phyloP scores from a whole-genome alignment of 2,329 filamentous ascomycete genomes.

The Xylaria sp. region DNA sequence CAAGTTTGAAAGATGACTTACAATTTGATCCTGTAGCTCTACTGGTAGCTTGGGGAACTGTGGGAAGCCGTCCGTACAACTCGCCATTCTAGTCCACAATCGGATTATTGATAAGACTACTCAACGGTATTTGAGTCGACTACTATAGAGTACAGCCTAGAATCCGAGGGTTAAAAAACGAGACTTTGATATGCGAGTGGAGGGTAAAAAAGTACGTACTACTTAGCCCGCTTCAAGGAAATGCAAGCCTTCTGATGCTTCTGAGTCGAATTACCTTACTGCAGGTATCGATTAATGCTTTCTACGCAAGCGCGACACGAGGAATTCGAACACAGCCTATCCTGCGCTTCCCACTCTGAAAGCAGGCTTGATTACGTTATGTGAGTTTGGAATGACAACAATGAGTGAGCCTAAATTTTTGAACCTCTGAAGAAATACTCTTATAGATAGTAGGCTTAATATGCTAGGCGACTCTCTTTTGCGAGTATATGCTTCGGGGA shows the following conservation, averaged over 20 bases:
- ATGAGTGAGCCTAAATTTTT: neutral
- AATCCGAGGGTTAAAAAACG: neutral
- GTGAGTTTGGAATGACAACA: neutral
- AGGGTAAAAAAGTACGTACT: neutral
- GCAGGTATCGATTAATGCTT: neutral
- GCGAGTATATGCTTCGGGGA: neutral
- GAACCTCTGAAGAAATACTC: neutral
- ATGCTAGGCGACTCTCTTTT: neutral
- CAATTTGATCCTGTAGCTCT: conserved; percentile 59
- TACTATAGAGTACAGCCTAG: neutral
- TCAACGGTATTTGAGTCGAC: neutral
- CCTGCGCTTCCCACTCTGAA: neutral
- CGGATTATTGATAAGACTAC: neutral
- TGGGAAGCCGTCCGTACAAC: conserved; percentile 38
- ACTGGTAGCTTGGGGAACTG: conserved; percentile 54
- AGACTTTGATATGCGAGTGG: neutral
- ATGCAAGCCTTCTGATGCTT: neutral
- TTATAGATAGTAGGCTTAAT: neutral
- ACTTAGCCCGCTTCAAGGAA: neutral
- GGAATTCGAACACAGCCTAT: neutral
- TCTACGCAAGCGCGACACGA: neutral
- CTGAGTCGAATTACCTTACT: neutral
- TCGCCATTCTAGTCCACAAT: conserved; percentile 21
- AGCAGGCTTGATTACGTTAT: conserved; percentile 12
- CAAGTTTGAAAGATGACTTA: conserved; percentile 20